Evolutionary conservation across 768 basidiomycete genomes (phyloP).

Genomic region (Kondoa malvinella): DNA sequence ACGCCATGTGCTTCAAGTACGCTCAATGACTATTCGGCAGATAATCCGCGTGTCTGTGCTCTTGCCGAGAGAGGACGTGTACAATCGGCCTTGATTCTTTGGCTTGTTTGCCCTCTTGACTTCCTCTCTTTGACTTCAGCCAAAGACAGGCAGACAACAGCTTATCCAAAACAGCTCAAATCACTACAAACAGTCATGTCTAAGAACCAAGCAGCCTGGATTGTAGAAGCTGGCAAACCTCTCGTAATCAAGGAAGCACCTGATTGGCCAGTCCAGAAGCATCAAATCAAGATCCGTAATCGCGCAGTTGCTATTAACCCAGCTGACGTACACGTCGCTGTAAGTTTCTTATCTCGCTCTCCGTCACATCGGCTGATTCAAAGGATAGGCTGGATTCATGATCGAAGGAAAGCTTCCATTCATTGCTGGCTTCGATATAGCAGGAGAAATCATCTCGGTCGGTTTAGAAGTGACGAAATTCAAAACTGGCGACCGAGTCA

Average conservation of each 20-base stretch:
- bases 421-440: slow-evolving; percentile 39
- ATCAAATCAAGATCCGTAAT: background rate
- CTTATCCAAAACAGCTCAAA: too few species aligned
- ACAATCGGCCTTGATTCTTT: too few species aligned
- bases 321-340: background rate
- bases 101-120: too few species aligned
- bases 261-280: background rate
- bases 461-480: slow-evolving; percentile 42
- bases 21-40: too few species aligned
- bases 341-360: background rate
- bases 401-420: slow-evolving; percentile 32
- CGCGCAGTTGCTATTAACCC: background rate
- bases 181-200: too few species aligned
- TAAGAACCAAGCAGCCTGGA: background rate
- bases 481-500: slow-evolving; percentile 41
- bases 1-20: too few species aligned
- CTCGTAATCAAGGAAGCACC: background rate
- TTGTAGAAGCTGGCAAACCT: background rate
- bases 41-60: too few species aligned
- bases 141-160: too few species aligned
- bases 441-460: slow-evolving; percentile 41
- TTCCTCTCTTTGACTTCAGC: too few species aligned
- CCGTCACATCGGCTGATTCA: background rate
- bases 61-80: too few species aligned
- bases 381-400: background rate